Conservation (phyloP, 2,329 filamentous ascomycete genomes). For the Chaetomium globosum region DNA sequence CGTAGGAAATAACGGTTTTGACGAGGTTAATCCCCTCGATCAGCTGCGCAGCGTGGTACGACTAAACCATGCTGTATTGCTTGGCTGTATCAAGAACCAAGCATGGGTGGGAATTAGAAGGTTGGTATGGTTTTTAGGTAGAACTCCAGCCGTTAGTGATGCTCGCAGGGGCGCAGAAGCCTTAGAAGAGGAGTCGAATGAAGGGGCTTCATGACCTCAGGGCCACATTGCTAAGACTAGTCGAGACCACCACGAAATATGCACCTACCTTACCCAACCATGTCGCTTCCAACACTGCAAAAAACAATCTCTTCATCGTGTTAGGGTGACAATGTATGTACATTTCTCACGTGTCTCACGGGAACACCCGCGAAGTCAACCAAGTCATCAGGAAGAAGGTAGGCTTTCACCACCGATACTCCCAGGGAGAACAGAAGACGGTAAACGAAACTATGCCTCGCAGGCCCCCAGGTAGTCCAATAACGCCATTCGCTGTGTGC, state of each 20-base stretch:
- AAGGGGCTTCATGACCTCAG: not conserved
- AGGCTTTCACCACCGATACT: not conserved
- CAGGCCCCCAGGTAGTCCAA: conserved; percentile 8
- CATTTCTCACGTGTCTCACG: not conserved
- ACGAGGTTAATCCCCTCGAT: conserved; percentile 20
- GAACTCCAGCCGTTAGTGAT: not conserved
- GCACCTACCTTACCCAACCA: not conserved
- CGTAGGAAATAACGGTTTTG: not conserved
- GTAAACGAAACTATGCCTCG: not conserved
- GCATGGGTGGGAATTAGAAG: not conserved
- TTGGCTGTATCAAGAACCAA: not conserved
- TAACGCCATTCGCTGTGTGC: conserved; percentile 32
- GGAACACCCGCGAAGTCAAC: not conserved
- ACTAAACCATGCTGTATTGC: conserved; percentile 12
- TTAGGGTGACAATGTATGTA: not conserved
- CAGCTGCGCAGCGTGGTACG: not conserved
- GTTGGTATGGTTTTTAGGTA: not conserved
- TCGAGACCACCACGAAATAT: not conserved
- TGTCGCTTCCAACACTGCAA: not conserved
- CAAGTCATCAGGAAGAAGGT: not conserved
- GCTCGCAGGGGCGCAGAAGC: not conserved
- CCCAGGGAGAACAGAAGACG: not conserved
- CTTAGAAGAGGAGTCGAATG: not conserved
- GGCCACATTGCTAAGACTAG: not conserved
- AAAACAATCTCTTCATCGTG: not conserved